A percentile compares a stretch with the other conserved stretches of the same genome.
phyloP scores from a whole-genome alignment of 1,284 basidiomycete genomes.

The Sphagnurus paluster region DNA sequence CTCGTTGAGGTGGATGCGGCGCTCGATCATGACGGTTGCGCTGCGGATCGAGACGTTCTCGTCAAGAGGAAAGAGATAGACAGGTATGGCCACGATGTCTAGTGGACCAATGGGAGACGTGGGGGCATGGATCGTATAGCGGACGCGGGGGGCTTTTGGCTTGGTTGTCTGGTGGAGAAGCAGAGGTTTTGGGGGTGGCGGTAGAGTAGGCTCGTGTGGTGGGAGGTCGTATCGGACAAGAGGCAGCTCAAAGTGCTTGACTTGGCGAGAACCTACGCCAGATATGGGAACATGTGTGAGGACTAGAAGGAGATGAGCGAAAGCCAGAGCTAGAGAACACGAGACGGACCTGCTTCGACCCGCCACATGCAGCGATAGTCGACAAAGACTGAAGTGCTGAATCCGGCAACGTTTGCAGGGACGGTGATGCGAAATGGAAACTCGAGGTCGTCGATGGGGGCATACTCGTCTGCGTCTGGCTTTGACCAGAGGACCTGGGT shows the following conservation, averaged over 20 bases:
- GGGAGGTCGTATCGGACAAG: slow-evolving; percentile 66
- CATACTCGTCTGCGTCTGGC: slow-evolving; percentile 53
- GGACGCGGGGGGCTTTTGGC: slow-evolving; percentile 46
- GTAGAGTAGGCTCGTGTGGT: slow-evolving; percentile 32
- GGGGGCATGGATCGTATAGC: slow-evolving; percentile 48
- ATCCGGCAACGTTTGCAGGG: slow-evolving; percentile 62
- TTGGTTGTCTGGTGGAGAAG: slow-evolving; percentile 43
- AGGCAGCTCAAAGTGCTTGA: slow-evolving; percentile 67
- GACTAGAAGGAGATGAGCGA: slow-evolving; percentile 38
- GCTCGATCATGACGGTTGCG: slow-evolving; percentile 54
- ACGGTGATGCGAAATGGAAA: slow-evolving; percentile 70
- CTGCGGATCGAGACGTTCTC: slow-evolving; percentile 50
- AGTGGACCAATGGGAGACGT: slow-evolving; percentile 52
- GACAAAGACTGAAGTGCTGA: slow-evolving; percentile 70
- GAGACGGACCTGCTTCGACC: slow-evolving; percentile 71
- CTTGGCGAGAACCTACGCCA: slow-evolving; percentile 64
- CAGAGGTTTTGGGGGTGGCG: slow-evolving; percentile 29
- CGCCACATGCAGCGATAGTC: slow-evolving; percentile 81
- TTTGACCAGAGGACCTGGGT: slow-evolving; percentile 68
- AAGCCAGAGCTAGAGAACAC: slow-evolving; percentile 13
- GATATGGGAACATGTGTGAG: slow-evolving; percentile 64
- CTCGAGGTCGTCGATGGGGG: slow-evolving; percentile 62
- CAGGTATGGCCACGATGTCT: slow-evolving; percentile 55
- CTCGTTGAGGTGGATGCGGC: slow-evolving; percentile 53
- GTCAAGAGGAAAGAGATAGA: slow-evolving; percentile 49